Conservation (phyloP, 805 yeast species). For the Yamadazyma insecticola region DNA sequence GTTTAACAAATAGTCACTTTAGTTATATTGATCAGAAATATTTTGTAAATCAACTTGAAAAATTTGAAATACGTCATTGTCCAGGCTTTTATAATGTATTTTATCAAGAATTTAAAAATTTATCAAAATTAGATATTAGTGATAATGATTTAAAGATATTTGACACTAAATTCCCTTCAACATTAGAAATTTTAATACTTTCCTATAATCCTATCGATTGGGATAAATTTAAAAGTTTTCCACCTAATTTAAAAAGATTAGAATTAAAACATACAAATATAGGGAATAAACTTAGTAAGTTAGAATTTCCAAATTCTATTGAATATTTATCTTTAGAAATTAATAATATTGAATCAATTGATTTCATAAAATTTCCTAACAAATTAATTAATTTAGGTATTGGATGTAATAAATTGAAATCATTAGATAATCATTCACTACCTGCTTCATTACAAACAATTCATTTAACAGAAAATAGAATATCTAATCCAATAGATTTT, state of each 20-base stretch:
- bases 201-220: constrained; percentile 18
- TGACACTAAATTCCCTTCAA: neutral
- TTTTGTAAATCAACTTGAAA: neutral
- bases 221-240: constrained; percentile 9
- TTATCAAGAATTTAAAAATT: neutral
- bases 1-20: neutral
- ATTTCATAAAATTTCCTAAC: constrained; percentile 13
- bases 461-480: constrained; percentile 16
- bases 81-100: neutral
- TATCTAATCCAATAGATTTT: constrained; percentile 12
- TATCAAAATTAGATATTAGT: constrained; percentile 2
- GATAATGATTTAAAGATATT: constrained; percentile 1
- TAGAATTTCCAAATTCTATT: constrained; percentile 14
- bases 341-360: constrained; percentile 13
- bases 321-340: constrained; percentile 14
- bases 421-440: constrained; percentile 6
- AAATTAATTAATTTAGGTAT: constrained; percentile 12
- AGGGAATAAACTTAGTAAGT: constrained; percentile 6
- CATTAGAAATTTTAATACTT: constrained; percentile 10
- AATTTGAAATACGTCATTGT: neutral
- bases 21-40: neutral
- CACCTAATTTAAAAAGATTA: constrained; percentile 9
- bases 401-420: constrained; percentile 13
- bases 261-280: constrained; percentile 14
- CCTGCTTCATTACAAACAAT: constrained; percentile 10